Evolutionary conservation across 1,139 yeast species (phyloP).

Genomic region (Candida dubliniensis): DNA sequence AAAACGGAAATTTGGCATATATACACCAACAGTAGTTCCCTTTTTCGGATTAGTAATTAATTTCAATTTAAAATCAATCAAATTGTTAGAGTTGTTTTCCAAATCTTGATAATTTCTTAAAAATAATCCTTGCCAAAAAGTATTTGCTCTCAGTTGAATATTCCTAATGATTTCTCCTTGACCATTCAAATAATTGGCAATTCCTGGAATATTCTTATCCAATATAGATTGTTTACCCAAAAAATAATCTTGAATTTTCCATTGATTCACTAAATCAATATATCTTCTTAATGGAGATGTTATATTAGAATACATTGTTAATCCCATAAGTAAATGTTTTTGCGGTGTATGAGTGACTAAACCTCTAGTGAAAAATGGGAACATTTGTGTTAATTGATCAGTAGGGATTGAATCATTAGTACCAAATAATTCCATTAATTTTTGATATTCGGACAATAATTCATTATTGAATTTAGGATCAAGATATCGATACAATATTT

Average conservation of each 20-base stretch:
- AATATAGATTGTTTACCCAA: conserved; percentile 10
- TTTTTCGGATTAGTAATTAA: conserved; percentile 28
- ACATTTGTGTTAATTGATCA: conserved; percentile 17
- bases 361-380: conserved; percentile 28
- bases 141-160: conserved; percentile 25
- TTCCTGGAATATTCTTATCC: conserved; percentile 6
- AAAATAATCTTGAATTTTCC: conserved; percentile 42
- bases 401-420: conserved; percentile 14
- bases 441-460: conserved; percentile 42
- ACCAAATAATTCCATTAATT: conserved; percentile 27
- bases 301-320: conserved; percentile 64
- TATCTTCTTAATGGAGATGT: conserved; percentile 90
- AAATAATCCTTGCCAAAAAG: conserved; percentile 44
- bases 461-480: conserved; percentile 27
- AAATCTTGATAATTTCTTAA: conserved; percentile 28
- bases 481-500: conserved; percentile 54
- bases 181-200: conserved; percentile 10
- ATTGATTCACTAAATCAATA: conserved; percentile 79
- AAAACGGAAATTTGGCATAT: conserved; percentile 28
- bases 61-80: conserved; percentile 27
- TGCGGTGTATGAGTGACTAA: conserved; percentile 33
- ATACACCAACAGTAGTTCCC: conserved; percentile 26
- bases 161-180: conserved; percentile 21
- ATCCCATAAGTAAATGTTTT: conserved; percentile 66
- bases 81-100: conserved; percentile 17